phyloP scores from a whole-genome alignment of 805 yeast genomes.

The Candida fluviatilis region DNA sequence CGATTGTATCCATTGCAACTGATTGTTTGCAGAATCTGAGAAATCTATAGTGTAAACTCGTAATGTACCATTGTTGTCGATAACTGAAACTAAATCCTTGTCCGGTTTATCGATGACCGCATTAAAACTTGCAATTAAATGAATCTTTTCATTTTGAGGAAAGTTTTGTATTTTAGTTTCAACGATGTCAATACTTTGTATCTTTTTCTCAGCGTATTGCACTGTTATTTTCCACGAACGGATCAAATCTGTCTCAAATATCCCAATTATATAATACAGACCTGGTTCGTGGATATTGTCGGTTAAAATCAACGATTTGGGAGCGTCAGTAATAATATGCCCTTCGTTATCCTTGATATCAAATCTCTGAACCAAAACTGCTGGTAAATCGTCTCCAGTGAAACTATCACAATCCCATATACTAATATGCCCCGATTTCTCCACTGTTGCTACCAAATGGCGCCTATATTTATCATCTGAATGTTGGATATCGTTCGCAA shows the following conservation, averaged over 20 bases:
- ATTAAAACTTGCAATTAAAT: slow-evolving; percentile 47
- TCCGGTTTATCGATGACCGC: slow-evolving; percentile 17
- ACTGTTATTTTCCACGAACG: slow-evolving; percentile 40
- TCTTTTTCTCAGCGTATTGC: slow-evolving; percentile 9
- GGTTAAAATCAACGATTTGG: slow-evolving; percentile 21
- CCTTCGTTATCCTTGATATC: slow-evolving; percentile 10
- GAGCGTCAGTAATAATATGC: slow-evolving; percentile 9
- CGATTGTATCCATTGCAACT: slow-evolving; percentile 52
- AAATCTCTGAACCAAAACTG: slow-evolving; percentile 17
- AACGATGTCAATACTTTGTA: slow-evolving; percentile 14
- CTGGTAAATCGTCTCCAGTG: slow-evolving; percentile 26
- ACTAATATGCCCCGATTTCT: slow-evolving; percentile 36
- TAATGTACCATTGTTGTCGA: slow-evolving; percentile 40
- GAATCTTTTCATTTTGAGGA: slow-evolving; percentile 36
- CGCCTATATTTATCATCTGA: slow-evolving; percentile 15
- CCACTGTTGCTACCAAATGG: slow-evolving; percentile 29
- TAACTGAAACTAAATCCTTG: slow-evolving; percentile 47
- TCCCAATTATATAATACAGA: slow-evolving; percentile 44
- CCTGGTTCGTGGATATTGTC: neutral
- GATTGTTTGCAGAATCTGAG: slow-evolving; percentile 24
- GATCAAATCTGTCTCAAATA: slow-evolving; percentile 36
- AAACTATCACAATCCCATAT: slow-evolving; percentile 58
- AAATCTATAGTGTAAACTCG: slow-evolving; percentile 9
- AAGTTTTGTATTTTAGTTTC: slow-evolving; percentile 32
- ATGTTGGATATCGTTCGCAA: slow-evolving; percentile 29